Conservation (phyloP, 2,329 filamentous ascomycete species). For the Talaromyces sp. region DNA sequence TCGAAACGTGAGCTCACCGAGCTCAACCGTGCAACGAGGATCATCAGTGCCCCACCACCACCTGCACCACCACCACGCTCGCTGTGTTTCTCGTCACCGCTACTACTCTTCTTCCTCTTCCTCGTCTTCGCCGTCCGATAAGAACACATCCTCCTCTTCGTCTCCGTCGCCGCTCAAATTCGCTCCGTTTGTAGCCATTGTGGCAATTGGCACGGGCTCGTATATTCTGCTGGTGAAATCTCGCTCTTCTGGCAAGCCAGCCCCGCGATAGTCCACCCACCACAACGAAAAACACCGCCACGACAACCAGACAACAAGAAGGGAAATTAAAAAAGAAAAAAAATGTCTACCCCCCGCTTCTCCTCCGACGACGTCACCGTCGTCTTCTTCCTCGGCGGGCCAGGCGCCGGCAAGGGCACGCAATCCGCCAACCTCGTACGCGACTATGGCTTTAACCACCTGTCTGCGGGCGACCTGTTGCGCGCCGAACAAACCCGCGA, state of each 20-base stretch:
- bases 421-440: constrained; percentile 85
- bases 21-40: not conserved
- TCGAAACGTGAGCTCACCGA: not conserved
- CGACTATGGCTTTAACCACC: constrained; percentile 86
- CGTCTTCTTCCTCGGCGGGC: constrained; percentile 92
- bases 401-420: constrained; percentile 93
- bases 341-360: constrained; percentile 67
- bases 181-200: constrained; percentile 41
- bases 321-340: constrained; percentile 35
- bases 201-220: constrained; percentile 44
- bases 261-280: constrained; percentile 1
- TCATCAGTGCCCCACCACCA: constrained; percentile 9
- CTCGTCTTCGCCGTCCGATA: constrained; percentile 16
- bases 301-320: constrained; percentile 20
- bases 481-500: constrained; percentile 87
- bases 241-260: constrained; percentile 29
- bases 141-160: constrained; percentile 19
- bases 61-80: not conserved
- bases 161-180: constrained; percentile 33
- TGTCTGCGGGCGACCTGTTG: constrained; percentile 88
- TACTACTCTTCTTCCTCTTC: constrained; percentile 13
- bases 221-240: constrained; percentile 50
- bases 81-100: not conserved
- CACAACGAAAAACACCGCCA: constrained; percentile 12
- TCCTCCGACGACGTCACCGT: constrained; percentile 77